phyloP scores from a whole-genome alignment of 1,139 yeast species.

The Debaryomyces coudertii region DNA sequence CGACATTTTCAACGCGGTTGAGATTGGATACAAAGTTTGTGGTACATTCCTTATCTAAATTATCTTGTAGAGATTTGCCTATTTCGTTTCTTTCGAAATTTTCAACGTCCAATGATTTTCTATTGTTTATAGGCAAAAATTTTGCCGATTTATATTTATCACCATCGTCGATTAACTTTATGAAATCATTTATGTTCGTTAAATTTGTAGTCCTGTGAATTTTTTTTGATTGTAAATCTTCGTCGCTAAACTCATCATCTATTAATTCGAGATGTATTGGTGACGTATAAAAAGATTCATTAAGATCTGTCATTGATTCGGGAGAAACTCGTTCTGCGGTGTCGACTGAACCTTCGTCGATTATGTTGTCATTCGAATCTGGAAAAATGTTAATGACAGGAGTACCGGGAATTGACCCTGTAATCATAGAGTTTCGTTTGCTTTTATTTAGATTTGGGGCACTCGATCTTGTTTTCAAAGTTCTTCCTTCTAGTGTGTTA shows the following conservation, averaged over 20 bases:
- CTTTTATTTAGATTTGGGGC: conserved; percentile 25
- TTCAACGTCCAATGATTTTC: conserved; percentile 33
- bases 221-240: conserved; percentile 12
- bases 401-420: not conserved
- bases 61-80: conserved; percentile 20
- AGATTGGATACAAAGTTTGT: conserved; percentile 16
- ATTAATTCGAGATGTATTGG: conserved; percentile 8
- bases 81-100: conserved; percentile 21
- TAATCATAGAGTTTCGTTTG: conserved; percentile 13
- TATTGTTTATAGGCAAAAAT: conserved; percentile 25
- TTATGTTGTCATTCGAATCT: conserved; percentile 9
- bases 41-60: conserved; percentile 16
- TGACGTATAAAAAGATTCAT: conserved; percentile 2
- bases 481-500: conserved; percentile 11
- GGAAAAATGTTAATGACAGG: conserved; percentile 9
- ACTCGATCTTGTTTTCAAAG: conserved; percentile 27
- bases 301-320: not conserved
- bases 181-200: conserved; percentile 27
- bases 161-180: conserved; percentile 21
- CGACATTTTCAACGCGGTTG: conserved; percentile 30
- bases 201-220: conserved; percentile 29
- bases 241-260: conserved; percentile 13
- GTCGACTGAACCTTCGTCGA: conserved; percentile 8
- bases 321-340: not conserved
- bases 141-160: conserved; percentile 9